A percentile compares a stretch with the other conserved stretches of the same genome.
Evolutionary conservation across 2,329 filamentous ascomycete species (phyloP).

Genomic region (Xylariaceae sp.): DNA sequence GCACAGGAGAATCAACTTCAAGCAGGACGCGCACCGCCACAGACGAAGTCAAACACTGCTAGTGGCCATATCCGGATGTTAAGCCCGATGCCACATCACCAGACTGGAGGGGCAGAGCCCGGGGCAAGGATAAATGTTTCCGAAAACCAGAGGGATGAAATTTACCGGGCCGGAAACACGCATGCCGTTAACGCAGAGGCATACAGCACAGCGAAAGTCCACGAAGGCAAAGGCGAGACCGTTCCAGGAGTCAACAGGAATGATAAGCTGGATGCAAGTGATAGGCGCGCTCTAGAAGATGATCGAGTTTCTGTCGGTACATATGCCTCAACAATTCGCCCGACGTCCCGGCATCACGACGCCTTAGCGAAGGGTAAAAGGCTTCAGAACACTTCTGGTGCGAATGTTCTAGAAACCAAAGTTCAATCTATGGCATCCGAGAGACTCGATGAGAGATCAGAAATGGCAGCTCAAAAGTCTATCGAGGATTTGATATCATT

Average conservation of each 20-base stretch:
- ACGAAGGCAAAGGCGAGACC: constrained; percentile 4
- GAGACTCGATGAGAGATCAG: constrained; percentile 3
- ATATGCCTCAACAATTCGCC: constrained; percentile 27
- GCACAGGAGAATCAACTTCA: constrained; percentile 25
- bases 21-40: constrained; percentile 16
- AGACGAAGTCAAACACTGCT: constrained; percentile 9
- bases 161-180: constrained; percentile 10
- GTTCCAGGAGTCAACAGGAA: constrained; percentile 1
- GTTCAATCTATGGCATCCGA: constrained; percentile 8
- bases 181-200: not conserved
- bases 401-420: not conserved
- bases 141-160: constrained; percentile 15
- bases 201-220: not conserved
- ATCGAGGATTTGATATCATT: constrained; percentile 19
- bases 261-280: constrained; percentile 4
- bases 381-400: not conserved
- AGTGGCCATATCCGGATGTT: not conserved
- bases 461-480: constrained; percentile 6
- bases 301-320: constrained; percentile 26
- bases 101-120: constrained; percentile 3
- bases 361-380: constrained; percentile 18
- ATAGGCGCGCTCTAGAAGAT: constrained; percentile 20
- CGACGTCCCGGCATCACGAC: constrained; percentile 23
- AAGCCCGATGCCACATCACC: constrained; percentile 1
- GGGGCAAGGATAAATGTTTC: constrained; percentile 9